Evolutionary conservation across 345 rosid species (phyloP).

Genomic region (Arabis hirsuta): DNA sequence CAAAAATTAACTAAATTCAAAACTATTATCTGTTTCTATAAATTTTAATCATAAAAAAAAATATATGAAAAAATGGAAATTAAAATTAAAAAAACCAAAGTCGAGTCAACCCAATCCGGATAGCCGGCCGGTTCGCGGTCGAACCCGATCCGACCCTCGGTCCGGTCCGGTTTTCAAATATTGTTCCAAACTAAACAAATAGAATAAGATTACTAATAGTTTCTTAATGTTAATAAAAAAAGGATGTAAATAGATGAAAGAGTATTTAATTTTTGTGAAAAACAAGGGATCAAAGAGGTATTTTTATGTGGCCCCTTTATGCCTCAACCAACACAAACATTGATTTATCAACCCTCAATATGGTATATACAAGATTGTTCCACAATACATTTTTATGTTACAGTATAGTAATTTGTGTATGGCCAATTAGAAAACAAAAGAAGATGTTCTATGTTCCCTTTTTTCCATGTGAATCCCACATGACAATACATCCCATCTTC

Average conservation of each 20-base stretch:
- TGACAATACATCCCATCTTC: constrained; percentile 14
- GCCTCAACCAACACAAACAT: constrained; percentile 20
- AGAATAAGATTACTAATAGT: not conserved
- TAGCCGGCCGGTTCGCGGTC: too few species aligned
- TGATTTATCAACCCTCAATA: constrained; percentile 9
- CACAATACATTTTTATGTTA: not conserved
- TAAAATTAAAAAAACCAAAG: too few species aligned
- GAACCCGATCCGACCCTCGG: too few species aligned
- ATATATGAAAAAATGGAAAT: too few species aligned
- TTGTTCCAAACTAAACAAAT: not conserved
- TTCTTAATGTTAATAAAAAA: not conserved
- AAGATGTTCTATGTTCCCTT: constrained; percentile 6
- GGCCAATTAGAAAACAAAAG: constrained; percentile 23
- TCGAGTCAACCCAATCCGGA: too few species aligned
- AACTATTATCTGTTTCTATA: too few species aligned
- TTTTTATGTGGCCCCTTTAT: constrained; percentile 26
- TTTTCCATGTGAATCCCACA: constrained; percentile 12
- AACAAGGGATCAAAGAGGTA: not conserved
- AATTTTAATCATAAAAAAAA: too few species aligned
- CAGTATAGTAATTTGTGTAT: not conserved
- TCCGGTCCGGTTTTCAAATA: too few species aligned
- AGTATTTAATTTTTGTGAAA: not conserved
- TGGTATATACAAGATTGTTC: constrained; percentile 10
- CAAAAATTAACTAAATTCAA: too few species aligned
- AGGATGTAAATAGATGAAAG: not conserved